These are phyloP conservation scores for Aspergillus tanneri DNA, from an alignment of 2,329 filamentous ascomycete species.

Conservation along the genomic window DNA sequence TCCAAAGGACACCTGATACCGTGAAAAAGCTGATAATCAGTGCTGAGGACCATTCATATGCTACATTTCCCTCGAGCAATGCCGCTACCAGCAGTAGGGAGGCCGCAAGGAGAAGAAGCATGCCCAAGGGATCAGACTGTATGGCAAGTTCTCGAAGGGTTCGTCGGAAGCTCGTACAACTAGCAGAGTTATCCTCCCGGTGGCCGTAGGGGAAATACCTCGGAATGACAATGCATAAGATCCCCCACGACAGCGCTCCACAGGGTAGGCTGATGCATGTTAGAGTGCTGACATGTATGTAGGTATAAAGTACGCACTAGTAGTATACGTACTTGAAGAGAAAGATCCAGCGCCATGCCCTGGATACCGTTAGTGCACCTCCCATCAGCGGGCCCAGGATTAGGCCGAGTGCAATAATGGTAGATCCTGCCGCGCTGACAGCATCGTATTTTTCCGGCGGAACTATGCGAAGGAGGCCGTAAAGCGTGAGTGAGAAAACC, in stretches of 20 bases:
- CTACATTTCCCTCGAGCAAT: slow-evolving; percentile 57
- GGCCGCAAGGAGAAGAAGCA: slow-evolving; percentile 51
- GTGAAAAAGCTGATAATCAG: slow-evolving; percentile 53
- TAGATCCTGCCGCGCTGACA: slow-evolving; percentile 56
- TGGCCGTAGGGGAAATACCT: too few species aligned
- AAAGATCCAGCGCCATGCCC: slow-evolving; percentile 61
- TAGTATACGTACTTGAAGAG: slow-evolving; percentile 56
- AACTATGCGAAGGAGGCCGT: slow-evolving; percentile 56
- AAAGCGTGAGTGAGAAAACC: slow-evolving; percentile 60
- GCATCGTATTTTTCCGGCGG: slow-evolving; percentile 53
- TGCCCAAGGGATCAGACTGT: slow-evolving; percentile 53
- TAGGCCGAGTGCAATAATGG: slow-evolving; percentile 49
- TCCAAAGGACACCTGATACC: slow-evolving; percentile 42
- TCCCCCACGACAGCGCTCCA: too few species aligned
- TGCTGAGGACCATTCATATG: slow-evolving; percentile 53
- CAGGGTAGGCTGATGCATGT: slow-evolving; percentile 5
- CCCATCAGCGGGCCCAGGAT: slow-evolving; percentile 60
- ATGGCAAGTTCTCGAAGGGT: background rate
- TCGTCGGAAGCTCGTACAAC: slow-evolving; percentile 13
- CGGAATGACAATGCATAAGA: too few species aligned
- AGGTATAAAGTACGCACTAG: background rate
- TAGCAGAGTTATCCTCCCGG: too few species aligned
- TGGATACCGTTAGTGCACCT: slow-evolving; percentile 55
- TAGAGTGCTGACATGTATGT: background rate
- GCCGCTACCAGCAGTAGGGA: slow-evolving; percentile 58